Evolutionary conservation across 169 alveolate genomes (phyloP), one percentile per base, ranked within the genome.

Genomic region (Eimeria praecox): DNA sequence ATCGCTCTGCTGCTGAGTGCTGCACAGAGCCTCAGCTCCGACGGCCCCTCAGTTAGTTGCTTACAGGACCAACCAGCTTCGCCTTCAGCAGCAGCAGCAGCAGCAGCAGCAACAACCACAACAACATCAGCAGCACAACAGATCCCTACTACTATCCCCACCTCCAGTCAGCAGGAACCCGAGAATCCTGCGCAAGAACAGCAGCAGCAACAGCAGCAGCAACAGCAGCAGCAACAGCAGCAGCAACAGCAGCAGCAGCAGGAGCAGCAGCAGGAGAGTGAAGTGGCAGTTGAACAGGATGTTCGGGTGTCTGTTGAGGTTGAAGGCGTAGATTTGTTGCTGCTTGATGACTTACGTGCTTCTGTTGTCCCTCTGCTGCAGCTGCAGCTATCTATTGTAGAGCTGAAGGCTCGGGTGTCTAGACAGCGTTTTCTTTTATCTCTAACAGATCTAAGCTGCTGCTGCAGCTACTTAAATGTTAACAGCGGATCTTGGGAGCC

Each of bases 331-430:
- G 97, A 97, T 66, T 54, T 97, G 90, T 95, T 97, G 27, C 96
- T 98, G 95, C 95, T 97, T 42, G 98, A 98, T 64, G 98, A 98
- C 87, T 66, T 97, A 95, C 96, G 98, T 62, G 97, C 97, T 56
- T 94, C 98, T 9, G 96, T 97, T 3, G 98, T 98, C 62, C 99
- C 99, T 3, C 96, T 98, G 95, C 95, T 98, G 96, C 96, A 98
- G 83, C 91, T 95, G 82, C 95, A 96, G 56, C 78, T 97, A 64
- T 94, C 97, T 14, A 87, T 97, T 96, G 90, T 66, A 44, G 73
- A 73, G 80, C 62, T 86, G 82, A 30, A 42, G 59, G 93, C 66
- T n/a, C 59, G 80, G 30, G 42, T 94, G 46, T 89, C 78, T 93
- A n/a, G 64, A 40, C 75, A 35, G 88, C 96, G 52, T 56, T 30